Conservation (phyloP, 176 grass and related monocot species). For the Oryza rufipogon region DNA sequence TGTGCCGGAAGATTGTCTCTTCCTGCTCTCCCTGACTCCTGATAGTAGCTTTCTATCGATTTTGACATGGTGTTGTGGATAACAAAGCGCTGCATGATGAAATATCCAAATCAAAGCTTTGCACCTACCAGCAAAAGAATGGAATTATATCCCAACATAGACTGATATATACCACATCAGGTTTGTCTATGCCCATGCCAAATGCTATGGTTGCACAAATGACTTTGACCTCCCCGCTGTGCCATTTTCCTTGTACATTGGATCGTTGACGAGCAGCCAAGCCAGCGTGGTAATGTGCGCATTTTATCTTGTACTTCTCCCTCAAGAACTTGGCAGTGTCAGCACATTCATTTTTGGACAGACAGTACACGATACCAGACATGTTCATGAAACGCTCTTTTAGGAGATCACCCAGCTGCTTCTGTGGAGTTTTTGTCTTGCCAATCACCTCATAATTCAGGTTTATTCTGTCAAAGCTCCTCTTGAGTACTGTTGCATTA, state of each 20-base stretch:
- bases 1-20: conserved; percentile 70
- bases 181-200: conserved; percentile 96
- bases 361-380: conserved; percentile 85
- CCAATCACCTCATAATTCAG: conserved; percentile 73
- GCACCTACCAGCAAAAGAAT: not conserved
- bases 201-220: conserved; percentile 95
- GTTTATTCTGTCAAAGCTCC: conserved; percentile 86
- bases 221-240: conserved; percentile 72
- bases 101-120: conserved; percentile 29
- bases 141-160: not conserved
- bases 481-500: conserved; percentile 70
- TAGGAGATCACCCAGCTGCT: conserved; percentile 75
- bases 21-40: conserved; percentile 88
- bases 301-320: conserved; percentile 79
- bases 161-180: conserved; percentile 68
- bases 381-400: conserved; percentile 74
- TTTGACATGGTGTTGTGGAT: conserved; percentile 90
- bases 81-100: conserved; percentile 66
- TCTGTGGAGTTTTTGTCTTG: conserved; percentile 67
- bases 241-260: conserved; percentile 86
- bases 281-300: conserved; percentile 82
- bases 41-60: conserved; percentile 98
- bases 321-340: conserved; percentile 85
- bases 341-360: conserved; percentile 85
- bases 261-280: conserved; percentile 62